A percentile compares a stretch with the other conserved stretches of the same genome.
phyloP scores from a whole-genome alignment of 75 land plant species.

The Sequoiadendron giganteum region DNA sequence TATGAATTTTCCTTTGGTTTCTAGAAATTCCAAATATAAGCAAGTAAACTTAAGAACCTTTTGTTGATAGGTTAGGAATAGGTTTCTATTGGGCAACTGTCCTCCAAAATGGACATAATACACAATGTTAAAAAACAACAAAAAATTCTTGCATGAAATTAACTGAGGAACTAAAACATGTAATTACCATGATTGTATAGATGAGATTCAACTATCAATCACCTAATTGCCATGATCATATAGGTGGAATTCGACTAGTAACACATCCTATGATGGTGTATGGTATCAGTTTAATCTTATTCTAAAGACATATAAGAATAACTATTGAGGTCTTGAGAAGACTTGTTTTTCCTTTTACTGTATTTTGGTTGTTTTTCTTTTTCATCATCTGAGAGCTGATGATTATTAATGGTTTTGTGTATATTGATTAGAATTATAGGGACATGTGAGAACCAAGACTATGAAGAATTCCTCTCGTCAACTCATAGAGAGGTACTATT shows the following conservation, averaged over 20 bases:
- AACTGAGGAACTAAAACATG: no score
- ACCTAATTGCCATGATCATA: not conserved
- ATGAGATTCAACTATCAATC: not conserved
- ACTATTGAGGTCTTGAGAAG: not conserved
- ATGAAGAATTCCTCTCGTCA: conserved; percentile 13
- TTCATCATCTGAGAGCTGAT: not conserved
- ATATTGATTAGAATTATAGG: conserved; percentile 1
- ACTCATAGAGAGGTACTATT: conserved; percentile 44
- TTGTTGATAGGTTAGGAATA: not conserved
- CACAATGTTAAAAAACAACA: no score
- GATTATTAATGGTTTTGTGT: not conserved
- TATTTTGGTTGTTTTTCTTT: not conserved
- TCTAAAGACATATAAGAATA: not conserved
- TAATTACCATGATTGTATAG: not conserved
- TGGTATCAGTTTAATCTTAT: not conserved
- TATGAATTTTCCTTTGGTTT: no score
- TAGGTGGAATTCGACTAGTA: not conserved
- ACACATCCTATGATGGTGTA: not conserved
- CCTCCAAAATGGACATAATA: not conserved
- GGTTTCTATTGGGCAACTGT: not conserved
- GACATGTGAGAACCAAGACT: conserved; percentile 13
- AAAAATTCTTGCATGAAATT: not conserved
- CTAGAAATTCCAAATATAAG: no score
- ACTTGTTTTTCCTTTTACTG: no score
- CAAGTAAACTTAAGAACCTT: not conserved